Percentiles rank a stretch among this genome's conserved stretches.
phyloP scores from a whole-genome alignment of 1,139 yeast species.

The Scheffersomyces quercinus region DNA sequence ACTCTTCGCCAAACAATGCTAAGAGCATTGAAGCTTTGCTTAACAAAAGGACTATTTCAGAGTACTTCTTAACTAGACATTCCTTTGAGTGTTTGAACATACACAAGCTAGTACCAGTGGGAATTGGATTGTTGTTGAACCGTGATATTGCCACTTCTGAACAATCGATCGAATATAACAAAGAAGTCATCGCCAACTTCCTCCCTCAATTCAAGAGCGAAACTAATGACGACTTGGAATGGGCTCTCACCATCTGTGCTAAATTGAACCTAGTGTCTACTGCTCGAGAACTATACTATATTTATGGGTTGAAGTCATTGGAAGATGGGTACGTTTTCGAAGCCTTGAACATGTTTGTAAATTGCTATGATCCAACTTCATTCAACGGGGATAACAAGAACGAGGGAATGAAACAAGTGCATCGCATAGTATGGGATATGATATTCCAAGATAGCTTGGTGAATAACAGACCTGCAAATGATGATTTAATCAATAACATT shows the following conservation, averaged over 20 bases:
- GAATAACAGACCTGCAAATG: conserved; percentile 53
- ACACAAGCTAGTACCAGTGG: conserved; percentile 62
- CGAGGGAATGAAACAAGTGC: conserved; percentile 40
- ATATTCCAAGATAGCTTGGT: conserved; percentile 63
- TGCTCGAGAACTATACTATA: conserved; percentile 50
- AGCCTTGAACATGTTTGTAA: conserved; percentile 67
- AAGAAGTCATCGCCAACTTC: conserved; percentile 55
- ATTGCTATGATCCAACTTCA: conserved; percentile 54
- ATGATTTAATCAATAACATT: conserved; percentile 54
- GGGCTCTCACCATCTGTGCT: conserved; percentile 66
- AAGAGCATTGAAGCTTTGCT: conserved; percentile 13
- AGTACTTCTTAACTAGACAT: conserved; percentile 59
- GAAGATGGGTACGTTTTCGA: conserved; percentile 55
- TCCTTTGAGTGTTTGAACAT: conserved; percentile 56
- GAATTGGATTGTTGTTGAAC: conserved; percentile 54
- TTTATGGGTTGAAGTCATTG: conserved; percentile 40
- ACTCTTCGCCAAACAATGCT: conserved; percentile 17
- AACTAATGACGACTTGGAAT: conserved; percentile 75
- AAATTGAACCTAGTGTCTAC: conserved; percentile 49
- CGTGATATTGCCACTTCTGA: conserved; percentile 26
- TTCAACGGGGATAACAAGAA: conserved; percentile 14
- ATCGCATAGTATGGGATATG: conserved; percentile 44
- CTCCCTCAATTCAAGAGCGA: conserved; percentile 60
- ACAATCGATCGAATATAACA: conserved; percentile 23
- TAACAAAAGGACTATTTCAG: conserved; percentile 50